Percentiles rank a stretch among this genome's conserved stretches.
Conservation (phyloP, 257 asterid genomes). For the Lantana camara region DNA sequence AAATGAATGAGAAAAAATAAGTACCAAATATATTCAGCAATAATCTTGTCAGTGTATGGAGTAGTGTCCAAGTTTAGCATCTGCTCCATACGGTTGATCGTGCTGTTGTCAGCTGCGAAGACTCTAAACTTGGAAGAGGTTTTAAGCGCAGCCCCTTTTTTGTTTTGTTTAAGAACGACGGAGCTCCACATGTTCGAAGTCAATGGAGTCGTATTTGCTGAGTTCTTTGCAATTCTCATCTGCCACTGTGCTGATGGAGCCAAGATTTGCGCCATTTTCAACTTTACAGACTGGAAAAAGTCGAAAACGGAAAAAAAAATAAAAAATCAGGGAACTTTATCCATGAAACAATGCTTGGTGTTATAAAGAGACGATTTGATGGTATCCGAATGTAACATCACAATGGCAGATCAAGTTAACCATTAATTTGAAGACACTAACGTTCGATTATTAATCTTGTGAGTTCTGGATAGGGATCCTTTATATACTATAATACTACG, state of each 20-base stretch:
- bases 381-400: constrained; percentile 1
- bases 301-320: constrained; percentile 13
- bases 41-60: constrained; percentile 82
- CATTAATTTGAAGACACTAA: neutral
- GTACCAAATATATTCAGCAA: constrained; percentile 97
- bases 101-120: constrained; percentile 59
- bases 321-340: neutral
- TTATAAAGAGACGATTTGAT: neutral
- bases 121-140: constrained; percentile 67
- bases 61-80: constrained; percentile 81
- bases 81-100: constrained; percentile 85
- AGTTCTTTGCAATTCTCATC: constrained; percentile 67
- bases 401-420: neutral
- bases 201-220: constrained; percentile 58
- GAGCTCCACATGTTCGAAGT: constrained; percentile 75
- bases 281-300: constrained; percentile 34
- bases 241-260: constrained; percentile 98
- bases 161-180: constrained; percentile 67
- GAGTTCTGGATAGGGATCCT: too few relatives aligned
- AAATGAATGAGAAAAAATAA: neutral
- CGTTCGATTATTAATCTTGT: neutral
- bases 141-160: constrained; percentile 46
- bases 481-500: too few relatives aligned
- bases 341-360: neutral
- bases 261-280: constrained; percentile 88